Conservation (phyloP, 306 rosid species). For the Sechiopsis laciniata region DNA sequence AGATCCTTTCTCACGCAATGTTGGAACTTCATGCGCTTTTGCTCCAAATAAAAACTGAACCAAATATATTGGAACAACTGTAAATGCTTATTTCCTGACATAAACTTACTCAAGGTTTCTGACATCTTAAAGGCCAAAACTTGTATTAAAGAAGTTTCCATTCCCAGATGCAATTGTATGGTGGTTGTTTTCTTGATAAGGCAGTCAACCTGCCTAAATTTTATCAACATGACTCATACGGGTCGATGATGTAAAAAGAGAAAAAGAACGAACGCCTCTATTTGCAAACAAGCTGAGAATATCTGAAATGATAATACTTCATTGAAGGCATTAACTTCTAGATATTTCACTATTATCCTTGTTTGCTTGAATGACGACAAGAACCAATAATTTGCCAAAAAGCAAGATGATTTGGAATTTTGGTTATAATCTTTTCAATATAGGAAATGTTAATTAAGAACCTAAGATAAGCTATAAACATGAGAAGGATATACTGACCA, state of each 20-base stretch:
- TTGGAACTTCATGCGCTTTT: constrained; percentile 51
- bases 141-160: no score
- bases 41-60: constrained; percentile 68
- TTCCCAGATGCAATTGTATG: neutral
- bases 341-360: neutral
- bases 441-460: neutral
- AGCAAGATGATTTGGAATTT: neutral
- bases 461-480: neutral
- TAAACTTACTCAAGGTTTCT: constrained; percentile 1
- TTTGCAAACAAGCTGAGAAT: neutral
- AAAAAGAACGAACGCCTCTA: neutral
- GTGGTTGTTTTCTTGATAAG: neutral
- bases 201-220: neutral
- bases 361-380: neutral
- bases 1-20: constrained; percentile 44
- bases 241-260: neutral
- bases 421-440: constrained; percentile 13
- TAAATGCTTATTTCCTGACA: neutral
- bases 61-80: neutral
- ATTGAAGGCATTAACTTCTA: neutral
- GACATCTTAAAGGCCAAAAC: no score
- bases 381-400: constrained; percentile 5
- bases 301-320: neutral
- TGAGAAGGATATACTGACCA: constrained; percentile 35
- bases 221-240: neutral